Conservation (phyloP, 495 filamentous ascomycete genomes). For the Xylaria telfairii region DNA sequence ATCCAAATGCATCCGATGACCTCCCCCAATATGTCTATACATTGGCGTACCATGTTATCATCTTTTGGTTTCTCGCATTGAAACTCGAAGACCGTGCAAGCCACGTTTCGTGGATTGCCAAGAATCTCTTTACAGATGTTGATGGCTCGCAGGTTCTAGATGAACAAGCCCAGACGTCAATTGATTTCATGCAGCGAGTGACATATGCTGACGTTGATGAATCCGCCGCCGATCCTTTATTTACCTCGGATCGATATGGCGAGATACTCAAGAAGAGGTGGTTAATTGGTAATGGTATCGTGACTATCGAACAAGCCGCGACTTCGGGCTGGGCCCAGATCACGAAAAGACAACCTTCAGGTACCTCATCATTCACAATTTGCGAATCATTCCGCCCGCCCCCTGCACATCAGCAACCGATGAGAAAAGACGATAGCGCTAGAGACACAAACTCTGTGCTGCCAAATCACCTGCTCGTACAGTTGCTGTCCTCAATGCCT, state of each 20-base stretch:
- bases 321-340: constrained; percentile 78
- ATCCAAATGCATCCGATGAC: constrained; percentile 59
- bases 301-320: constrained; percentile 82
- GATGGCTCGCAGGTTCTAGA: constrained; percentile 78
- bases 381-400: constrained; percentile 73
- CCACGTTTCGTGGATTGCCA: constrained; percentile 91
- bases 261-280: constrained; percentile 76
- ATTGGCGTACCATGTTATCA: constrained; percentile 91
- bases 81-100: constrained; percentile 81
- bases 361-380: constrained; percentile 77
- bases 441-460: constrained; percentile 61
- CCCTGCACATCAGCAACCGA: constrained; percentile 67
- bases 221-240: constrained; percentile 68
- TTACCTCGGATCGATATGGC: constrained; percentile 66
- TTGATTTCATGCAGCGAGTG: constrained; percentile 94
- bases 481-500: constrained; percentile 75
- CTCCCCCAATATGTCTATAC: constrained; percentile 91
- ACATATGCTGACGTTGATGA: constrained; percentile 84
- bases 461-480: constrained; percentile 85
- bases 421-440: constrained; percentile 33
- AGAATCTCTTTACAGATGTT: constrained; percentile 76
- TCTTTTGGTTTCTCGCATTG: constrained; percentile 93
- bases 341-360: constrained; percentile 83
- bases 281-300: constrained; percentile 85
- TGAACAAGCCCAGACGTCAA: constrained; percentile 90